Percentiles rank a stretch among this genome's conserved stretches.
These are phyloP conservation scores for Musa acuminata DNA, from an alignment of 176 grass and related monocot species.

Conservation along the genomic window DNA sequence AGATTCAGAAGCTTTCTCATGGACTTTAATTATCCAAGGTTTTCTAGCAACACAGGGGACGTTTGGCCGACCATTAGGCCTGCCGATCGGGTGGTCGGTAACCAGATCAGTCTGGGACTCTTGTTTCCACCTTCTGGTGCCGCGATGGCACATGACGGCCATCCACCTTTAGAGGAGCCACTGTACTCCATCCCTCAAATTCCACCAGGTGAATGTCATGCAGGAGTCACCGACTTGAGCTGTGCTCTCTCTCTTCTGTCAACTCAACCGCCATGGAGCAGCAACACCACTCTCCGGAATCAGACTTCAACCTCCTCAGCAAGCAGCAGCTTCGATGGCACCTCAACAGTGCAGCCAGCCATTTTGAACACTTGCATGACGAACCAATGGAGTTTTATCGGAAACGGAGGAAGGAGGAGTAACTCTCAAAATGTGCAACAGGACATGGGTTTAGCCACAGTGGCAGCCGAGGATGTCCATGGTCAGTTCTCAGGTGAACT, in stretches of 20 bases:
- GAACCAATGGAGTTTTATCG: slow-evolving; percentile 22
- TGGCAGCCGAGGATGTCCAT: slow-evolving; percentile 9
- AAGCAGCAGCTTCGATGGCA: slow-evolving; percentile 31
- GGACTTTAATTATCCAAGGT: slow-evolving; percentile 80
- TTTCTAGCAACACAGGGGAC: slow-evolving; percentile 48
- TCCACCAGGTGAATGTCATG: slow-evolving; percentile 39
- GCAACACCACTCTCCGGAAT: slow-evolving; percentile 31
- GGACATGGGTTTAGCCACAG: slow-evolving; percentile 30
- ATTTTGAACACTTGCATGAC: slow-evolving; percentile 33
- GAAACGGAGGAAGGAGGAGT: slow-evolving; percentile 4
- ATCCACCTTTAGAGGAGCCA: slow-evolving; percentile 23
- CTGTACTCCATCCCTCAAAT: slow-evolving; percentile 42
- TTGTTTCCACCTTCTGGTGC: slow-evolving; percentile 27
- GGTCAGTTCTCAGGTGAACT: slow-evolving; percentile 86
- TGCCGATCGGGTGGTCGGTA: slow-evolving; percentile 33
- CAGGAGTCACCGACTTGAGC: slow-evolving; percentile 69
- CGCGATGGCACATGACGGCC: slow-evolving; percentile 28
- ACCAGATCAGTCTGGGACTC: slow-evolving; percentile 45
- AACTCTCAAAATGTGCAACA: slow-evolving; percentile 35
- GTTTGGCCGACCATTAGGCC: slow-evolving; percentile 31
- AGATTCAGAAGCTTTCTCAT: slow-evolving; percentile 66
- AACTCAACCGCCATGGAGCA: slow-evolving; percentile 55
- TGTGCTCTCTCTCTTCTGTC: slow-evolving; percentile 99
- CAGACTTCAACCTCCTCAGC: slow-evolving; percentile 22
- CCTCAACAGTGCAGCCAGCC: slow-evolving; percentile 34